These are phyloP conservation scores for Pythium oligandrum DNA, from an alignment of 352 stramenopile species.

Conservation along the genomic window DNA sequence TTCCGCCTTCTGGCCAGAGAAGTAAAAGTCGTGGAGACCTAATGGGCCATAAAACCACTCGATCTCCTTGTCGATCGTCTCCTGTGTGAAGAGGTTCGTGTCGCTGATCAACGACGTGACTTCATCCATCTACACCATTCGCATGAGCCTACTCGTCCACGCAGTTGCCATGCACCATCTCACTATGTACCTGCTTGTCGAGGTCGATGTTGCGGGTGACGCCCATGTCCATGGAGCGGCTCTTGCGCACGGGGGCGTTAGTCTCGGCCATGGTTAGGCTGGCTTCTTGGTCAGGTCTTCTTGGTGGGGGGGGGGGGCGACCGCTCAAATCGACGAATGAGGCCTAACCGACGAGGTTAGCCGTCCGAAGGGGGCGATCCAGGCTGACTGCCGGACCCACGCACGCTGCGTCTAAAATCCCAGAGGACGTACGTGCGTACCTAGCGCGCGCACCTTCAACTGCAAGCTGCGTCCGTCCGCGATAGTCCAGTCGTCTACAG, in stretches of 20 bases:
- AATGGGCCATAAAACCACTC: slow-evolving; percentile 82
- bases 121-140: slow-evolving; percentile 44
- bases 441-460: background rate
- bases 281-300: background rate
- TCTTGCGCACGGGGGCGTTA: slow-evolving; percentile 29
- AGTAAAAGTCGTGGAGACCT: slow-evolving; percentile 84
- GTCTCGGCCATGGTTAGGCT: slow-evolving; percentile 27
- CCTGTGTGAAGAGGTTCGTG: slow-evolving; percentile 54
- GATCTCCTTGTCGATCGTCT: slow-evolving; percentile 58
- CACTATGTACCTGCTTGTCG: slow-evolving; percentile 11
- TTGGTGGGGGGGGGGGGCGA: slow-evolving; percentile 1
- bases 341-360: background rate
- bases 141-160: too few species aligned
- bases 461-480: slow-evolving; percentile 1
- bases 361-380: too few species aligned
- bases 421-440: too few species aligned
- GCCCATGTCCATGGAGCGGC: slow-evolving; percentile 58
- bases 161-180: too few species aligned
- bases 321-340: slow-evolving; percentile 18
- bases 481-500: too few species aligned
- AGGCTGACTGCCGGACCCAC: too few species aligned
- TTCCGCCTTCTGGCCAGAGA: slow-evolving; percentile 49
- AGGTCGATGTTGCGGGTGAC: slow-evolving; percentile 48
- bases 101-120: slow-evolving; percentile 52
- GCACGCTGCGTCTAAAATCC: too few species aligned